These are phyloP conservation scores for Closterium sp. DNA, from an alignment of 139 green algal genomes.

Conservation along the genomic window DNA sequence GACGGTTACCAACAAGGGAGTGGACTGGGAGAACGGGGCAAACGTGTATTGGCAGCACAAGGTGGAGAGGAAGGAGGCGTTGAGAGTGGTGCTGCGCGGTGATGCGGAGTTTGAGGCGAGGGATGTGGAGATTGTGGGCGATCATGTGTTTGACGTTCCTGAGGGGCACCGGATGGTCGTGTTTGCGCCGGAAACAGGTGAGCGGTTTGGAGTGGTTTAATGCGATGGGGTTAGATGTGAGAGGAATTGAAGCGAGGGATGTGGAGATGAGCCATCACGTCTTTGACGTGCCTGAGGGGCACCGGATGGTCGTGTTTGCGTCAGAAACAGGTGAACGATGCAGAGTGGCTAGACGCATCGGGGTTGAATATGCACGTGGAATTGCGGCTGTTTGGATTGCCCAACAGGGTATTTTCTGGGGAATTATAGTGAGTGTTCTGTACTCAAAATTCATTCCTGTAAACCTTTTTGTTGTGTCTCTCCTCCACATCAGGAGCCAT, in stretches of 20 bases:
- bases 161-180: slow-evolving; percentile 67
- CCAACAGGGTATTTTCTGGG: no score
- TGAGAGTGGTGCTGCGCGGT: slow-evolving; percentile 74
- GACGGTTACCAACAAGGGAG: slow-evolving; percentile 76
- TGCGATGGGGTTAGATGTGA: no score
- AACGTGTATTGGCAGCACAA: slow-evolving; percentile 76
- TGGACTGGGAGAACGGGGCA: slow-evolving; percentile 71
- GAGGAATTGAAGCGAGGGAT: slow-evolving; percentile 68
- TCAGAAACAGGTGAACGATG: neutral
- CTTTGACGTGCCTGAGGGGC: slow-evolving; percentile 70
- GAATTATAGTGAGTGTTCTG: no score
- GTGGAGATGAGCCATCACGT: slow-evolving; percentile 11
- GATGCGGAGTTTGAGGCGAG: slow-evolving; percentile 85
- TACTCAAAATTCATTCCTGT: neutral
- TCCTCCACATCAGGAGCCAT: neutral
- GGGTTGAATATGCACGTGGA: no score
- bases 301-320: slow-evolving; percentile 59
- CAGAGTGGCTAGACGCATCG: no score
- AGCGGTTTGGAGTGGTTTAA: no score
- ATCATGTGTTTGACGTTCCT: slow-evolving; percentile 64
- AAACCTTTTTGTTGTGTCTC: neutral
- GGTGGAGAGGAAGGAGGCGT: slow-evolving; percentile 67
- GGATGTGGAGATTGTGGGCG: slow-evolving; percentile 27
- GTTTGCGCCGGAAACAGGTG: neutral
- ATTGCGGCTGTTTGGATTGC: slow-evolving; percentile 47